These are phyloP conservation scores for Phytophthora pisi DNA, from an alignment of 352 stramenopile genomes.

Conservation along the genomic window DNA sequence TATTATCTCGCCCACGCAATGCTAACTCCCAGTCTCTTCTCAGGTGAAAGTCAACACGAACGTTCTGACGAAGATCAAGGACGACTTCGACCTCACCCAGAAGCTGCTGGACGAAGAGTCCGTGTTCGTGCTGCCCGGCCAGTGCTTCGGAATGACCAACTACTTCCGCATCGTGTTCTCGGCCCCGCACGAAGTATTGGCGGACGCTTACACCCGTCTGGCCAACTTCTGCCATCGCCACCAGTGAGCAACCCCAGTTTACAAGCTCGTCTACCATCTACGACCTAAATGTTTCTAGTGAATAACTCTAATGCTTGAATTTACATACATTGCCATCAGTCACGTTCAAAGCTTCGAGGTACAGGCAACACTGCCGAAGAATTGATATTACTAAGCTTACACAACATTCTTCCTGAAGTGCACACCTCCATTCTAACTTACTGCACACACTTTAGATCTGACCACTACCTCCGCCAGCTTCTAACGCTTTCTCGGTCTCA, in stretches of 20 bases:
- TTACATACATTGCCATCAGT: no score
- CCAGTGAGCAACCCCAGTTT: constrained; percentile 7
- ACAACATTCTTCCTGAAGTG: no score
- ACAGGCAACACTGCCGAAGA: no score
- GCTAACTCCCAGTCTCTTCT: not conserved
- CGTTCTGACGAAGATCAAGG: constrained; percentile 79
- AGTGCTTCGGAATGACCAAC: constrained; percentile 66
- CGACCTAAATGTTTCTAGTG: not conserved
- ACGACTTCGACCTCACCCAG: constrained; percentile 95
- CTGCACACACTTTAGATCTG: not conserved
- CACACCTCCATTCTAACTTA: no score
- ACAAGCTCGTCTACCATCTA: no score
- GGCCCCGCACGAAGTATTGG: constrained; percentile 64
- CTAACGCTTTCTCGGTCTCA: not conserved
- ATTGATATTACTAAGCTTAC: no score
- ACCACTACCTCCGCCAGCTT: not conserved
- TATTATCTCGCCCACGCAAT: not conserved
- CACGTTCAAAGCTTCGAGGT: no score
- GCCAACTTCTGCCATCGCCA: constrained; percentile 65
- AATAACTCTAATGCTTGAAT: not conserved
- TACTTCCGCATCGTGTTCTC: constrained; percentile 83
- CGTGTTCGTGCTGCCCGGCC: constrained; percentile 94
- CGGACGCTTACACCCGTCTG: constrained; percentile 69
- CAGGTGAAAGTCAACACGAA: constrained; percentile 68
- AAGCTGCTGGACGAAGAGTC: constrained; percentile 95